Evolutionary conservation across 1,284 basidiomycete species (phyloP).

Genomic region (Hymenochaete sp.): DNA sequence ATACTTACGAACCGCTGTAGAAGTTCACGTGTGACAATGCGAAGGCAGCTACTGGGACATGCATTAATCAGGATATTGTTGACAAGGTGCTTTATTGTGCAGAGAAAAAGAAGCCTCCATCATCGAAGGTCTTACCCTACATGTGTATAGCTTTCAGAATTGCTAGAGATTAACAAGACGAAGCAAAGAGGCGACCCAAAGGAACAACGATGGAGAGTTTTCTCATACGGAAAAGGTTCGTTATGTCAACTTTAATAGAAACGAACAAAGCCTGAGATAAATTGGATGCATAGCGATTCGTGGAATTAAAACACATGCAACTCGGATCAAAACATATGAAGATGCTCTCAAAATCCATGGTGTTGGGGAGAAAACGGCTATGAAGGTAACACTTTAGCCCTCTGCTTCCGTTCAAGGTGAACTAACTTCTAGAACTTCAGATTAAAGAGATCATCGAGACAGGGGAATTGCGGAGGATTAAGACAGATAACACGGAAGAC

Average conservation of each 20-base stretch:
- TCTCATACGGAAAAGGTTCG: slow-evolving; percentile 54
- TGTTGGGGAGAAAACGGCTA: slow-evolving; percentile 67
- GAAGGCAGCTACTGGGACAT: slow-evolving; percentile 25
- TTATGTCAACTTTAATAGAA: slow-evolving; percentile 4
- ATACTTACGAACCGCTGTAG: slow-evolving; percentile 24
- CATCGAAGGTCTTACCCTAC: slow-evolving; percentile 2
- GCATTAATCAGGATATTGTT: slow-evolving; percentile 58
- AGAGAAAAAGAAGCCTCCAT: background rate
- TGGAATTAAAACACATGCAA: slow-evolving; percentile 43
- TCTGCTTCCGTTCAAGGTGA: background rate
- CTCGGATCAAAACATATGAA: slow-evolving; percentile 49
- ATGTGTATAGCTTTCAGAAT: slow-evolving; percentile 47
- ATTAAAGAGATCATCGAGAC: slow-evolving; percentile 73
- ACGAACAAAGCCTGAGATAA: background rate
- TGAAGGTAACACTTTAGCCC: slow-evolving; percentile 45
- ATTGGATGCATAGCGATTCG: slow-evolving; percentile 39
- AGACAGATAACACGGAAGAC: slow-evolving; percentile 54
- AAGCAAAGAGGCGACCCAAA: slow-evolving; percentile 35
- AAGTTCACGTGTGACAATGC: slow-evolving; percentile 54
- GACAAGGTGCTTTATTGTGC: slow-evolving; percentile 46
- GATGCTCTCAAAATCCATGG: slow-evolving; percentile 60
- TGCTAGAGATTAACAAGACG: slow-evolving; percentile 50
- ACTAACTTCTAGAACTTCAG: slow-evolving; percentile 29
- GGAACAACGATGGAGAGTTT: slow-evolving; percentile 56
- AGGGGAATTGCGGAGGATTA: slow-evolving; percentile 53